Percentiles rank a stretch among this genome's conserved stretches.
phyloP scores from a whole-genome alignment of 2,329 filamentous ascomycete genomes.

The Cladobotryum protrusum region DNA sequence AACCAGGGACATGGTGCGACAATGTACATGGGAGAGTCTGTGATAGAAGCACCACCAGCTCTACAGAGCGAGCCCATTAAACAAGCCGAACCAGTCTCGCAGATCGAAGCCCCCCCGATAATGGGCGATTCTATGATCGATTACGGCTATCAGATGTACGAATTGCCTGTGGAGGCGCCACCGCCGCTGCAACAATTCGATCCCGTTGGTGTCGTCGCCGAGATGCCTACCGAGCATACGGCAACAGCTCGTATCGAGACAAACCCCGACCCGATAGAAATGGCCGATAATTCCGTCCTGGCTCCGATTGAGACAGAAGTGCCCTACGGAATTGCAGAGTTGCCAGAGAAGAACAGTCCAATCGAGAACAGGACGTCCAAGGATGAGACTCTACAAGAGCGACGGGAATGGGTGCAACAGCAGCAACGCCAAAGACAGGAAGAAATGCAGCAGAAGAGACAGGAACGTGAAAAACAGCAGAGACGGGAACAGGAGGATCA shows the following conservation, averaged over 20 bases:
- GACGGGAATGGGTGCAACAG: conserved; percentile 11
- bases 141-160: conserved; percentile 16
- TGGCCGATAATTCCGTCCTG: conserved; percentile 33
- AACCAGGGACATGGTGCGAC: conserved; percentile 4
- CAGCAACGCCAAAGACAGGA: conserved; percentile 3
- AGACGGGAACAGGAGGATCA: neutral
- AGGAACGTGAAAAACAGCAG: conserved; percentile 1
- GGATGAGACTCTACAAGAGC: conserved; percentile 13
- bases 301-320: conserved; percentile 29
- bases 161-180: conserved; percentile 24
- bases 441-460: conserved; percentile 3
- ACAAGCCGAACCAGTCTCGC: conserved; percentile 16
- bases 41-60: conserved; percentile 1
- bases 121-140: conserved; percentile 2
- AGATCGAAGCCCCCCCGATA: conserved; percentile 9
- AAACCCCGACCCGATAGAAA: conserved; percentile 40
- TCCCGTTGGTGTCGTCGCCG: conserved; percentile 40
- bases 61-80: neutral
- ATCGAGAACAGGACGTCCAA: conserved; percentile 20
- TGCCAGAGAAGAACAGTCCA: conserved; percentile 30
- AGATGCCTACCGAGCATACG: conserved; percentile 42
- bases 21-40: neutral
- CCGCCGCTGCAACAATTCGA: conserved; percentile 23
- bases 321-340: conserved; percentile 29
- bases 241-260: conserved; percentile 34